Conservation (phyloP, 148 eudicot species). For the Fallopia convolvulus region DNA sequence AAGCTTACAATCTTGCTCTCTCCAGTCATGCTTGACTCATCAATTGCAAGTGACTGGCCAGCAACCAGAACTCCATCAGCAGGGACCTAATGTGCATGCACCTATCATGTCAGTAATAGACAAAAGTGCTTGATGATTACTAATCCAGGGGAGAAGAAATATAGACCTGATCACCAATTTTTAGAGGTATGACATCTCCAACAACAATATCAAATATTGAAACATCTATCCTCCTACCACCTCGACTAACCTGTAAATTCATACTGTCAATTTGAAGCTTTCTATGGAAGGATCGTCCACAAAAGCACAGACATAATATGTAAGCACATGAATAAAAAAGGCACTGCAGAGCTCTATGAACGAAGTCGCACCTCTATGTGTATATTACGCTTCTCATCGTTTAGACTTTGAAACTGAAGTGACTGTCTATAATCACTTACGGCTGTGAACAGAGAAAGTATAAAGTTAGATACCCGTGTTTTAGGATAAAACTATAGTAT, state of each 20-base stretch:
- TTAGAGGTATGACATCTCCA: constrained; percentile 28
- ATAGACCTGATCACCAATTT: constrained; percentile 35
- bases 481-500: background rate
- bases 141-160: background rate
- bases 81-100: constrained; percentile 39
- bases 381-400: constrained; percentile 23
- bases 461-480: constrained; percentile 5
- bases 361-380: constrained; percentile 19
- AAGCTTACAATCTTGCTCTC: constrained; percentile 62
- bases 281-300: background rate
- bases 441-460: constrained; percentile 12
- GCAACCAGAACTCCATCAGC: constrained; percentile 38
- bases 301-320: background rate
- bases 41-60: constrained; percentile 29
- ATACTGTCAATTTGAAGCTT: background rate
- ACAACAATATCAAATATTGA: constrained; percentile 35
- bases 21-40: constrained; percentile 42
- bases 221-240: constrained; percentile 21
- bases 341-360: background rate
- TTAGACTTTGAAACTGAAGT: constrained; percentile 19
- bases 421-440: constrained; percentile 32
- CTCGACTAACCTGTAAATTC: constrained; percentile 57
- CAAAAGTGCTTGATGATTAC: background rate
- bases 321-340: background rate
- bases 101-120: background rate